Conservation (phyloP, 768 basidiomycete genomes). For the Boletus reticulatus region DNA sequence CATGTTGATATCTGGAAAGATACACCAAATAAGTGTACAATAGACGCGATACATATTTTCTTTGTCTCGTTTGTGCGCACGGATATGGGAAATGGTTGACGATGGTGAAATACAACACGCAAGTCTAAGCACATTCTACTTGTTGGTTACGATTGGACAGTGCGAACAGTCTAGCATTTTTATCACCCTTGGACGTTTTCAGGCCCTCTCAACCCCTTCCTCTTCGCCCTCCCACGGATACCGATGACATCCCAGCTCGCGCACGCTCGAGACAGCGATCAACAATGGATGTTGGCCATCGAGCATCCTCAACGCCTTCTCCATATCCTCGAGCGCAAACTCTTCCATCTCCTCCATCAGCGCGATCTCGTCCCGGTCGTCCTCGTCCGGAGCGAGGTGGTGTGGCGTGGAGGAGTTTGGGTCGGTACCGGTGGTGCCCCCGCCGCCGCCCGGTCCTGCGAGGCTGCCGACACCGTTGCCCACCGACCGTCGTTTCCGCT, state of each 20-base stretch:
- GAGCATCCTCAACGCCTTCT: slow-evolving; percentile 53
- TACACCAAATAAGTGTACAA: neutral
- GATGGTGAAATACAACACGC: no score
- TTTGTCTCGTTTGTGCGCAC: no score
- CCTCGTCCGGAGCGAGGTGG: slow-evolving; percentile 24
- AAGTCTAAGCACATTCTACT: no score
- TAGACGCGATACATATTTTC: neutral
- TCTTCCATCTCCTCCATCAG: slow-evolving; percentile 82
- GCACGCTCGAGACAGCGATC: slow-evolving; percentile 68
- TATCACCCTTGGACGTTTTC: slow-evolving; percentile 7
- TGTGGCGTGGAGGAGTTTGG: no score
- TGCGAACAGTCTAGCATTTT: no score
- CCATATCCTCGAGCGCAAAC: slow-evolving; percentile 79
- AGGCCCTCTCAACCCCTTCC: slow-evolving; percentile 29
- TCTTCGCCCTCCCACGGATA: slow-evolving; percentile 49
- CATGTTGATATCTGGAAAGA: neutral
- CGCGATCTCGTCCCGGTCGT: slow-evolving; percentile 68
- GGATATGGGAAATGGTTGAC: no score
- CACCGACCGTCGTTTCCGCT: slow-evolving; percentile 53
- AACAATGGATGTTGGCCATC: slow-evolving; percentile 63
- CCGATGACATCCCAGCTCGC: slow-evolving; percentile 59
- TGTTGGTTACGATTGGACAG: no score
- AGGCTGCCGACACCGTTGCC: slow-evolving; percentile 2
- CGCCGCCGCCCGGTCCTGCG: neutral
- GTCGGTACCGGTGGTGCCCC: neutral